These are phyloP conservation scores for Lupinus albus DNA, from an alignment of 306 rosid species.

Conservation along the genomic window DNA sequence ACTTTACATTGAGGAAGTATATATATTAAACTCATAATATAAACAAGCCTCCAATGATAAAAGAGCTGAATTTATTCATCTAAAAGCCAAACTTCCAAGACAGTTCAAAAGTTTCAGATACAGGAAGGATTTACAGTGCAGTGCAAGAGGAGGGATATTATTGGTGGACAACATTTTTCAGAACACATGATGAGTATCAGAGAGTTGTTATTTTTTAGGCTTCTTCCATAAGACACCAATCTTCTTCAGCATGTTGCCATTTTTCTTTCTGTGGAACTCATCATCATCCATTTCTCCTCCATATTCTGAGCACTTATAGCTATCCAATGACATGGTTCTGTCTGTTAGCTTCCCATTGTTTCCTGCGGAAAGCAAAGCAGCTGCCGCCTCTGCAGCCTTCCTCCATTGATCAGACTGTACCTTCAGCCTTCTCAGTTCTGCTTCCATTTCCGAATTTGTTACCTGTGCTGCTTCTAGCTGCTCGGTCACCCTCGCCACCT, in stretches of 20 bases:
- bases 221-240: slow-evolving; percentile 97
- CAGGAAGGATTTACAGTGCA: slow-evolving; percentile 46
- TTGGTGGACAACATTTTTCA: slow-evolving; percentile 14
- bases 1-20: too few species aligned
- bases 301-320: slow-evolving; percentile 65
- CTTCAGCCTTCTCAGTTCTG: slow-evolving; percentile 76
- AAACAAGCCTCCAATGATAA: neutral
- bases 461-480: slow-evolving; percentile 81
- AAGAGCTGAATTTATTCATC: slow-evolving; percentile 9
- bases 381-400: slow-evolving; percentile 98
- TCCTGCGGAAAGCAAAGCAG: slow-evolving; percentile 85
- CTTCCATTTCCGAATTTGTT: slow-evolving; percentile 73
- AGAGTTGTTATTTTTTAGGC: slow-evolving; percentile 65
- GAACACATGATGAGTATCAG: neutral
- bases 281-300: slow-evolving; percentile 72
- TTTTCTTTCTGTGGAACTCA: slow-evolving; percentile 82
- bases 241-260: slow-evolving; percentile 95
- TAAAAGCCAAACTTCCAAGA: slow-evolving; percentile 21
- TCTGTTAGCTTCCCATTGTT: slow-evolving; percentile 79
- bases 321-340: slow-evolving; percentile 72
- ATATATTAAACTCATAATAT: too few species aligned
- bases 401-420: slow-evolving; percentile 98
- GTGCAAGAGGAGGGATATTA: slow-evolving; percentile 17
- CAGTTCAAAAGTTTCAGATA: slow-evolving; percentile 27
- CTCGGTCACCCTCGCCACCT: slow-evolving; percentile 70